Evolutionary conservation across 345 rosid genomes (phyloP), one percentile per base, ranked within the genome.

Genomic region (Bruguiera sexangula): DNA sequence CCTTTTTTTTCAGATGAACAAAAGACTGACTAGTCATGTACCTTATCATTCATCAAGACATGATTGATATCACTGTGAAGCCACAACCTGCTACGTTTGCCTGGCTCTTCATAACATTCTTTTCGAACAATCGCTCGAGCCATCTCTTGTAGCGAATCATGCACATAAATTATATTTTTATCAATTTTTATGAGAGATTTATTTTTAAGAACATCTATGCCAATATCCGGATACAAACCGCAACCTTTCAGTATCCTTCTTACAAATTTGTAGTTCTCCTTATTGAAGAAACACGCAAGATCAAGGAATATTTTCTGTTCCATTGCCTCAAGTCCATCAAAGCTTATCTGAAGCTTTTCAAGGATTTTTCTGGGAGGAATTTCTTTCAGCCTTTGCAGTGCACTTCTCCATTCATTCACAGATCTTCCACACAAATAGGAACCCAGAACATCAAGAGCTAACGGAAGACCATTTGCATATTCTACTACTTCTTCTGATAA

Each of bases 81-180:
- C 82, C 79, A 79, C 31, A 79, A 22, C 32, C 82, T 75, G 34
- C 72, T 79, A 6, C 76, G 73, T 27, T 64, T 43, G 13, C 74
- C 76, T 2, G 59, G 69, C 39, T 74, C 67, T 3, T 0, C n/a
- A 9, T 32, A 18, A 63, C 21, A 30, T 51, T 59, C 56, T 22
- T 63, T 37, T 3, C 66, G 74, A 48, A 75, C 82, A 46, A 72
- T 60, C 9, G 65, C 68, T 58, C 82, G 72, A 24, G 79, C 82
- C 69, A 79, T 48, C 26, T 72, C 76, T 15, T 69, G 70, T 4
- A 68, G 54, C 69, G 66, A 60, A 69, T 63, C 62, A 62, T 75
- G 78, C 78, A 75, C 69, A 27, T 1, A 7, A 21, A 75, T 19
- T 62, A 27, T 64, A 15, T 75, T 57, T 9, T 27, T 11, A 52